Evolutionary conservation across 2,329 filamentous ascomycete species (phyloP).

Genomic region (Pezicula radicicola): DNA sequence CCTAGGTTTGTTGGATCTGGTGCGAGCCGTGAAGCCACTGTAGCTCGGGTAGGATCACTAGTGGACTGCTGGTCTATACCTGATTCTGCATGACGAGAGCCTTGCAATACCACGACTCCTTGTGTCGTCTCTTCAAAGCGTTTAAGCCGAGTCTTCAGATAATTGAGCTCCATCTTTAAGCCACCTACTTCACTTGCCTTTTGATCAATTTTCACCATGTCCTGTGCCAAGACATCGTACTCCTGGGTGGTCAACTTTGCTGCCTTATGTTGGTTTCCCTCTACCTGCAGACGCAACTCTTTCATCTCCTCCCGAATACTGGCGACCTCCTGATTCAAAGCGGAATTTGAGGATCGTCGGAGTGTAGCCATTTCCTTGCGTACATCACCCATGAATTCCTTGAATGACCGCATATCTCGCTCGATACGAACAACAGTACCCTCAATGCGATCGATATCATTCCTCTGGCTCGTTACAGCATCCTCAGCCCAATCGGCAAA

Average conservation of each 20-base stretch:
- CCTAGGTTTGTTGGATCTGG: no score
- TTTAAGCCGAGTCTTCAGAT: slow-evolving; percentile 16
- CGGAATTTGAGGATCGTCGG: slow-evolving; percentile 3
- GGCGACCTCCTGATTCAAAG: slow-evolving; percentile 6
- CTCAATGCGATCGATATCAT: slow-evolving; percentile 27
- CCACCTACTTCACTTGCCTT: slow-evolving; percentile 23
- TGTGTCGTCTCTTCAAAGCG: slow-evolving; percentile 8
- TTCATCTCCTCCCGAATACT: slow-evolving; percentile 6
- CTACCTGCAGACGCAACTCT: slow-evolving; percentile 6
- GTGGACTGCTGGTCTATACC: no score
- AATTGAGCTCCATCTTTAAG: slow-evolving; percentile 18
- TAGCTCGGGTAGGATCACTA: no score
- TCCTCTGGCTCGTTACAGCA: slow-evolving; percentile 21
- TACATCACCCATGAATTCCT: slow-evolving; percentile 25
- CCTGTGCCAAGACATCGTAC: slow-evolving; percentile 15
- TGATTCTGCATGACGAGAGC: not conserved
- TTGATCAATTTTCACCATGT: slow-evolving; percentile 15
- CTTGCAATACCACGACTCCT: not conserved
- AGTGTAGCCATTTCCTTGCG: slow-evolving; percentile 15
- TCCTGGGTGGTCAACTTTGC: slow-evolving; percentile 6
- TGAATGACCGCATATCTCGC: slow-evolving; percentile 24
- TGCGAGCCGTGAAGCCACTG: no score
- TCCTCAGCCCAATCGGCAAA: slow-evolving; percentile 23
- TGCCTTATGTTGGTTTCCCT: not conserved
- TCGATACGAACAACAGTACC: slow-evolving; percentile 22